Conservation (phyloP, 1,284 basidiomycete species). For the Pascua sp. region DNA sequence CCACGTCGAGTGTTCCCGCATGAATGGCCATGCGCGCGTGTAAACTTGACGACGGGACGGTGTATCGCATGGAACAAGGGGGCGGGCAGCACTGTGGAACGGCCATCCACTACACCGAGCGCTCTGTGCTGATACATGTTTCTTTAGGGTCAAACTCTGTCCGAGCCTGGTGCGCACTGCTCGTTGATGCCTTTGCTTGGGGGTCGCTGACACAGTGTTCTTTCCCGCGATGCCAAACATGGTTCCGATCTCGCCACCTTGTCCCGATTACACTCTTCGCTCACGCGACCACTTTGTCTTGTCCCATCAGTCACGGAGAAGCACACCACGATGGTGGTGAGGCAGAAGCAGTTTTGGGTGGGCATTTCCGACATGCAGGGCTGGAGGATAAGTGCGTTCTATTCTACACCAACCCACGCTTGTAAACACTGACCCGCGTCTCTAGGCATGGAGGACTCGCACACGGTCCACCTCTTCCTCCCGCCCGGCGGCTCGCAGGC, state of each 20-base stretch:
- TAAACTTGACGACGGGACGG: too few species aligned
- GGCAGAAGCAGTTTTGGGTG: conserved; percentile 70
- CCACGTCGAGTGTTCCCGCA: too few species aligned
- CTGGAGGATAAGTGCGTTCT: conserved; percentile 90
- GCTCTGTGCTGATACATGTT: too few species aligned
- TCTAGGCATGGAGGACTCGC: conserved; percentile 90
- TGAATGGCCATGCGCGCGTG: too few species aligned
- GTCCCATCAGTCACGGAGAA: conserved; percentile 65
- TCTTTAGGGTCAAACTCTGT: conserved; percentile 49
- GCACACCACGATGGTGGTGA: conserved; percentile 71
- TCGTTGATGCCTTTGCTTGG: background rate
- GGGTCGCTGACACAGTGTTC: conserved; percentile 1
- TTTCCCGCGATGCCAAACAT: conserved; percentile 5
- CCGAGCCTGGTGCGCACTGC: conserved; percentile 44
- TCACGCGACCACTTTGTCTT: background rate
- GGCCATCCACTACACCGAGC: too few species aligned
- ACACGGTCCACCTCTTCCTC: conserved; percentile 68
- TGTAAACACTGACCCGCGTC: background rate
- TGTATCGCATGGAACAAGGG: too few species aligned
- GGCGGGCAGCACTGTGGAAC: too few species aligned
- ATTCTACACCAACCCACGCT: background rate
- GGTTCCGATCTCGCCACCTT: background rate
- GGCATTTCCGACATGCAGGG: conserved; percentile 97
- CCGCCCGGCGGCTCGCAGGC: conserved; percentile 26
- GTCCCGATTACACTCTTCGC: too few species aligned